A percentile compares a stretch with the other conserved stretches of the same genome.
Conservation (phyloP, 306 rosid species). For the Prunus mira region DNA sequence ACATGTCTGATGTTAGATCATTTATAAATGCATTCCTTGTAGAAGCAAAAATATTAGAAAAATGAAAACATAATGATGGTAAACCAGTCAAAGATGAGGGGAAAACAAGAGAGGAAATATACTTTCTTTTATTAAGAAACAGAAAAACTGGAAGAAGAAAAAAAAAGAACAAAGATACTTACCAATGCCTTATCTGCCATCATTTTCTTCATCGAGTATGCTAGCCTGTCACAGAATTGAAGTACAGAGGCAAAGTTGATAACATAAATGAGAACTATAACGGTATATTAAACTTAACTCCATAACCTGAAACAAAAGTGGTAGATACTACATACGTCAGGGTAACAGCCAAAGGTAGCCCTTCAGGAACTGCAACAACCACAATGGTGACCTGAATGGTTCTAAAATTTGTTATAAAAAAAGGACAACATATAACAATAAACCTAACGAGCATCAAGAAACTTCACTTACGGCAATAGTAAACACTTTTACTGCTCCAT, state of each 20-base stretch:
- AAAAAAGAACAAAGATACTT: constrained; percentile 25
- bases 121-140: background rate
- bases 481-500: constrained; percentile 72
- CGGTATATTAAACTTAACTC: constrained; percentile 2
- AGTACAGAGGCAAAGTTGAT: constrained; percentile 18
- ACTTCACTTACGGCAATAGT: constrained; percentile 85
- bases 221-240: constrained; percentile 54
- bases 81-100: background rate
- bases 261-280: constrained; percentile 19
- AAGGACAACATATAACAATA: background rate
- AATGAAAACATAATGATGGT: background rate
- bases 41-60: background rate
- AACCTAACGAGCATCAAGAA: constrained; percentile 19
- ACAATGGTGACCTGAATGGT: constrained; percentile 91
- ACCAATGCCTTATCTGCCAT: constrained; percentile 98
- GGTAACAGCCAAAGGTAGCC: constrained; percentile 97
- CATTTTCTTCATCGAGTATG: constrained; percentile 98
- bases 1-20: constrained; percentile 29
- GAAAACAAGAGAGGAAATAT: background rate
- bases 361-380: constrained; percentile 99
- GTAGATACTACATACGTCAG: constrained; percentile 65
- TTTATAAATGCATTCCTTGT: background rate
- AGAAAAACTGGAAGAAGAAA: background rate
- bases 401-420: constrained; percentile 31
- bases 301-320: constrained; percentile 14